Percentiles rank a stretch among this genome's conserved stretches.
Conservation (phyloP, 768 basidiomycete genomes). For the Porpolomopsis calyptriformis region DNA sequence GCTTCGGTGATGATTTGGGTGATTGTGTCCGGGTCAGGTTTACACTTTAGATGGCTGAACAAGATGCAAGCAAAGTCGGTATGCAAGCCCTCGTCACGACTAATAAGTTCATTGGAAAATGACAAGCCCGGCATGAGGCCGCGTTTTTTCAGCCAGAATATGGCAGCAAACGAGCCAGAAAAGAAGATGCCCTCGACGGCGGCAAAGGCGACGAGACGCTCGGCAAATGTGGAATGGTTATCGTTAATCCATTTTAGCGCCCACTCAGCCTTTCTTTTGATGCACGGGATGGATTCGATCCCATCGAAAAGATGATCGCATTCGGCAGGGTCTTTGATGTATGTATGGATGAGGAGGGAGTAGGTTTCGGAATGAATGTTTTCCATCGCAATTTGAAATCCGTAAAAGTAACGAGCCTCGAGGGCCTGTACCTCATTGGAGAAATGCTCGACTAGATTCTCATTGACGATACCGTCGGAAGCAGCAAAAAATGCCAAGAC, state of each 20-base stretch:
- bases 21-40: slow-evolving; percentile 75
- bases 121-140: slow-evolving; percentile 84
- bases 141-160: slow-evolving; percentile 96
- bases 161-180: slow-evolving; percentile 84
- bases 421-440: slow-evolving; percentile 85
- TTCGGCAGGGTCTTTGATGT: slow-evolving; percentile 71
- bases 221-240: slow-evolving; percentile 68
- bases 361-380: slow-evolving; percentile 97
- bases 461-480: slow-evolving; percentile 93
- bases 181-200: slow-evolving; percentile 97
- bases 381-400: slow-evolving; percentile 98
- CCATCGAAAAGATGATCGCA: slow-evolving; percentile 84
- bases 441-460: slow-evolving; percentile 91
- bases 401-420: slow-evolving; percentile 93
- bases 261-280: slow-evolving; percentile 92
- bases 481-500: slow-evolving; percentile 96
- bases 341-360: slow-evolving; percentile 89
- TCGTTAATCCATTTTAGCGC: slow-evolving; percentile 89
- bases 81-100: slow-evolving; percentile 76
- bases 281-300: slow-evolving; percentile 86
- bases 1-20: slow-evolving; percentile 67
- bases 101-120: slow-evolving; percentile 80
- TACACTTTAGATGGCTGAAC: slow-evolving; percentile 57
- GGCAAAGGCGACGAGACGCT: slow-evolving; percentile 86
- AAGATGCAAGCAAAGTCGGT: slow-evolving; percentile 76